A percentile compares a stretch with the other conserved stretches of the same genome.
These are phyloP conservation scores for Dicorynia guianensis DNA, from an alignment of 306 rosid genomes.

Conservation along the genomic window DNA sequence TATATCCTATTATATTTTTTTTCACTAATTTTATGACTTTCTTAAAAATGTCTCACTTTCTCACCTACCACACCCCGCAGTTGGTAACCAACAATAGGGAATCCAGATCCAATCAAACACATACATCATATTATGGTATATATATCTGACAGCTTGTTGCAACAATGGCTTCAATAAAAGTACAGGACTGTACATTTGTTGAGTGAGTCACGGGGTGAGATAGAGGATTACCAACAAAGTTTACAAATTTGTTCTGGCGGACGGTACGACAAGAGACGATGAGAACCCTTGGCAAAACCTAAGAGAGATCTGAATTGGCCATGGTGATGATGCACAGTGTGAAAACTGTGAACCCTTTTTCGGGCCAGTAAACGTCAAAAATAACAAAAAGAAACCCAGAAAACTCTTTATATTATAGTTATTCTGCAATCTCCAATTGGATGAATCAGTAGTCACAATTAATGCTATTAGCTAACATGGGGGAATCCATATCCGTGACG, in stretches of 20 bases:
- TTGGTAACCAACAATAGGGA: too few relatives aligned
- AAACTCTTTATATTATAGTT: not conserved
- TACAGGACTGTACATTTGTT: not conserved
- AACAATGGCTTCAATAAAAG: not conserved
- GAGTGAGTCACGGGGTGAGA: not conserved
- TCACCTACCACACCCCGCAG: too few relatives aligned
- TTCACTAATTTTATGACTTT: too few relatives aligned
- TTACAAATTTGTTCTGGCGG: slow-evolving; percentile 55
- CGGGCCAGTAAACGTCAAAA: too few relatives aligned
- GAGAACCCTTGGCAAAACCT: slow-evolving; percentile 55
- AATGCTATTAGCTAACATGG: not conserved
- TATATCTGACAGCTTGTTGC: not conserved
- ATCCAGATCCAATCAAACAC: not conserved
- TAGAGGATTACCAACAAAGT: slow-evolving; percentile 51
- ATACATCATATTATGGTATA: not conserved
- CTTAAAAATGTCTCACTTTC: too few relatives aligned
- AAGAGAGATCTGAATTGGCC: slow-evolving; percentile 43
- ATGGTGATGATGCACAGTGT: not conserved
- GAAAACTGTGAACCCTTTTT: slow-evolving; percentile 14
- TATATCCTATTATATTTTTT: too few relatives aligned
- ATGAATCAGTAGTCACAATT: not conserved
- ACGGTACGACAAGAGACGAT: slow-evolving; percentile 56
- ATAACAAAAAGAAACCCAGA: not conserved
- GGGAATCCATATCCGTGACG: too few relatives aligned
- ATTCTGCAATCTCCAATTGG: not conserved